phyloP scores from a whole-genome alignment of 768 basidiomycete genomes.

The Suillus occidentalis region DNA sequence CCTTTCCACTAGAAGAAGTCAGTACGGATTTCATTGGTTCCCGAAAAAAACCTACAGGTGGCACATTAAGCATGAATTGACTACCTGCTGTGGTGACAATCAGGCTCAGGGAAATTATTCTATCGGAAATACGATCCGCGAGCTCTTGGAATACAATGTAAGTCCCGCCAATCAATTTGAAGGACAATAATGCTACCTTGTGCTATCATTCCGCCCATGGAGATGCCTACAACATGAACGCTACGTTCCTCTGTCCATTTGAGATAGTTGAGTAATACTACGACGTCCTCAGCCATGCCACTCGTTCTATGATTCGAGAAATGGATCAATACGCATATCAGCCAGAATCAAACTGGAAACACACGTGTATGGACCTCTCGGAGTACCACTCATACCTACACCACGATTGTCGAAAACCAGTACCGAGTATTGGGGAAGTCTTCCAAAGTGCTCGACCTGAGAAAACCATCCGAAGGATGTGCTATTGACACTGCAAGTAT shows the following conservation, averaged over 20 bases:
- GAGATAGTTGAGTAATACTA: slow-evolving; percentile 66
- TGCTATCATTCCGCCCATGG: slow-evolving; percentile 84
- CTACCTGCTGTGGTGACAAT: slow-evolving; percentile 73
- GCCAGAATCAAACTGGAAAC: background rate
- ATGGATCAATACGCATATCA: background rate
- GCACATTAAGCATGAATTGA: slow-evolving; percentile 53
- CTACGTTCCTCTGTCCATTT: slow-evolving; percentile 66
- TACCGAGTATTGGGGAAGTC: slow-evolving; percentile 51
- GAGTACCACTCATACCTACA: slow-evolving; percentile 71
- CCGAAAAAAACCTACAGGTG: slow-evolving; percentile 48
- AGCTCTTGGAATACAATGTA: slow-evolving; percentile 48
- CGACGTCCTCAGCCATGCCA: slow-evolving; percentile 75
- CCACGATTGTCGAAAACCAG: slow-evolving; percentile 87
- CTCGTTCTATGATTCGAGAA: slow-evolving; percentile 50
- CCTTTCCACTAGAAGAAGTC: slow-evolving; percentile 39
- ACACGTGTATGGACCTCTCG: slow-evolving; percentile 76
- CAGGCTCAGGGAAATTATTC: slow-evolving; percentile 66
- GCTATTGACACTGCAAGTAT: slow-evolving; percentile 53
- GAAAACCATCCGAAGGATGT: slow-evolving; percentile 61
- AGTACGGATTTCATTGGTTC: background rate
- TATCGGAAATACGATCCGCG: slow-evolving; percentile 60
- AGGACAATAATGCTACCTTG: slow-evolving; percentile 47
- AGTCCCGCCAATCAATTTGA: background rate
- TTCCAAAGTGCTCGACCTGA: slow-evolving; percentile 66
- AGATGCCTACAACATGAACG: slow-evolving; percentile 72